Evolutionary conservation across 148 eudicot genomes (phyloP).

Genomic region (Simmondsia chinensis): DNA sequence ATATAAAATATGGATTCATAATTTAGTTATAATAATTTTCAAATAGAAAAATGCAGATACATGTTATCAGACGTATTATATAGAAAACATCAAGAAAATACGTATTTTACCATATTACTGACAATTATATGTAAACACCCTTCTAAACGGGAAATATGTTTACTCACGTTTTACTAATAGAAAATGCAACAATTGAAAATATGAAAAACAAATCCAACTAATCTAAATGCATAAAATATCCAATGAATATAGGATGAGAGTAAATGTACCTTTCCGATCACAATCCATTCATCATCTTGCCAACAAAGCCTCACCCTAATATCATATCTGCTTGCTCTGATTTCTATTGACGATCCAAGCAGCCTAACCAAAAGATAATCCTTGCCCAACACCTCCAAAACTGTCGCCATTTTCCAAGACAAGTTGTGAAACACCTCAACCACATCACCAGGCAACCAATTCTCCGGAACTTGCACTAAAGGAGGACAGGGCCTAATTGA

Average conservation of each 20-base stretch:
- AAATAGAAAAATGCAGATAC: too few species aligned
- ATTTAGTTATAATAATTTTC: too few species aligned
- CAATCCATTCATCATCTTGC: constrained; percentile 58
- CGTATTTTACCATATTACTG: too few species aligned
- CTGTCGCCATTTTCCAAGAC: constrained; percentile 59
- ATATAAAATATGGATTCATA: too few species aligned
- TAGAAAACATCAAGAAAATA: too few species aligned
- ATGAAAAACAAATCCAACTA: background rate
- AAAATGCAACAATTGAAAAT: background rate
- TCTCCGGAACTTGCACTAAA: constrained; percentile 18
- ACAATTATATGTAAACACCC: too few species aligned
- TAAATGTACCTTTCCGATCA: constrained; percentile 50
- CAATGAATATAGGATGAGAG: too few species aligned
- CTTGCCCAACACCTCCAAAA: constrained; percentile 30
- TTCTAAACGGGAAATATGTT: too few species aligned
- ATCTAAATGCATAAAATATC: too few species aligned
- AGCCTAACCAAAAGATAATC: constrained; percentile 43
- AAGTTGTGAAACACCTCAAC: constrained; percentile 54
- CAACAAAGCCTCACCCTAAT: constrained; percentile 66
- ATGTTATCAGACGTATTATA: too few species aligned
- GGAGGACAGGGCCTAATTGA: constrained; percentile 75
- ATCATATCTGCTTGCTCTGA: constrained; percentile 29
- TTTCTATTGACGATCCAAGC: constrained; percentile 47
- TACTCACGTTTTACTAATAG: too few species aligned
- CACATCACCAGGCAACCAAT: constrained; percentile 55